Evolutionary conservation across 176 grass and related monocot species (phyloP), one percentile per base, ranked within the genome.

Genomic region (Elymus sibiricus): DNA sequence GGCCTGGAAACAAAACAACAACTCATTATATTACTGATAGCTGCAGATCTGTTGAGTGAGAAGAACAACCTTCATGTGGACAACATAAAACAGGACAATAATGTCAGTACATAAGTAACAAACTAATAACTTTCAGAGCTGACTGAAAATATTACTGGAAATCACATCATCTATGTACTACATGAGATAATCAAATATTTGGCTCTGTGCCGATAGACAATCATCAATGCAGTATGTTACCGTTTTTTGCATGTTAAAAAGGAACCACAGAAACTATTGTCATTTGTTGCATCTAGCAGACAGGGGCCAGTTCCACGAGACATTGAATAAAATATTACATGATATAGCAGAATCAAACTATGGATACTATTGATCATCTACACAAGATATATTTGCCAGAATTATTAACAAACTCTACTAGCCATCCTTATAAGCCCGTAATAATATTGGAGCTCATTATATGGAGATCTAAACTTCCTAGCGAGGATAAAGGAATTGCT

Each of bases 1-100:
- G 90, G n/a, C 83, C 69, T 87, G 85, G 79, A 62, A 88, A 84
- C 86, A 65, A 77, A 80, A 79, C 27, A 84, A 74, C 4, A 3
- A 79, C 31, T 26, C 37, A 24, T 62, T 39, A 61, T 40, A 63
- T 39, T 83, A 46, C 29, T 39, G 69, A 42, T 0, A 74, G 32
- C 17, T 38, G n/a, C 17, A 35, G n/a, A 51, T 9, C 17, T 60
- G 79, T 31, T 10, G 15, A 77, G 11, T 46, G 40, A 59, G 9
- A 14, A 87, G 46, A 65, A 81, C 35, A 29, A 22, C 67, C 11
- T 65, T 31, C 10, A 68, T 46, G 14, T 42, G 51, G 62, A 26
- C 35, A 35, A 74, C n/a, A 59, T 37, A 12, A 72, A 12, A 40
- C 27, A 60, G 47, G 9, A 26, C 24, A 46, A 74, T 31, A 19